phyloP scores from a whole-genome alignment of 83 land plant species.

The Picea abies region DNA sequence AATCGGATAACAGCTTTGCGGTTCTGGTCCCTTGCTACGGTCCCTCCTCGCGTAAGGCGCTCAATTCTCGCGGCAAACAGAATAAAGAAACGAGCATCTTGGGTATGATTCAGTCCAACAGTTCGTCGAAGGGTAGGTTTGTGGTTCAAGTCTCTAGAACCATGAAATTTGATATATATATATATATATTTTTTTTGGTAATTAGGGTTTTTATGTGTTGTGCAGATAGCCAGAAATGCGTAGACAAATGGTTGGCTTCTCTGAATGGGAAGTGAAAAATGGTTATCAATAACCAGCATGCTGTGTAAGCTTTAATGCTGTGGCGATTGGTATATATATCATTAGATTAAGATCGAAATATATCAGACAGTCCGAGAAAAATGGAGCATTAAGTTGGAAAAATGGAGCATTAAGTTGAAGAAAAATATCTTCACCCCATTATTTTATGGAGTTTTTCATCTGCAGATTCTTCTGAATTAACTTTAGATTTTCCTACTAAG shows the following conservation, averaged over 20 bases:
- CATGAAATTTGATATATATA: too few relatives aligned
- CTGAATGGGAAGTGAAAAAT: neutral
- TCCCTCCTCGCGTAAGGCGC: neutral
- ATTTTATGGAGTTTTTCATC: too few relatives aligned
- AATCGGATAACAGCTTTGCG: conserved; percentile 22
- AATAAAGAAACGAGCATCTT: neutral
- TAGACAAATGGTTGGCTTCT: neutral
- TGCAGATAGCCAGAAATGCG: neutral
- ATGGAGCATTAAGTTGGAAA: too few relatives aligned
- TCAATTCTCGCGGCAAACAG: neutral
- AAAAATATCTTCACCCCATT: too few relatives aligned
- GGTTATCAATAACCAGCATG: neutral
- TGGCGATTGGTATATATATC: too few relatives aligned
- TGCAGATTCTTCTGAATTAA: too few relatives aligned
- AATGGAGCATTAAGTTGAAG: too few relatives aligned
- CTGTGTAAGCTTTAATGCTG: too few relatives aligned
- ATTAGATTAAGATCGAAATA: too few relatives aligned
- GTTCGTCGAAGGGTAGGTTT: neutral
- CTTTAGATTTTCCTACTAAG: too few relatives aligned
- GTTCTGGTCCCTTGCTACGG: conserved; percentile 13
- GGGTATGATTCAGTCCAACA: neutral
- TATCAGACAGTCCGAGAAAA: too few relatives aligned
- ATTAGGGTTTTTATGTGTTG: neutral
- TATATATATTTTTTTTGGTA: neutral
- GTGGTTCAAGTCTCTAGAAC: too few relatives aligned